These are phyloP conservation scores for Colletotrichum aenigma DNA, from an alignment of 2,329 filamentous ascomycete genomes.

Conservation along the genomic window DNA sequence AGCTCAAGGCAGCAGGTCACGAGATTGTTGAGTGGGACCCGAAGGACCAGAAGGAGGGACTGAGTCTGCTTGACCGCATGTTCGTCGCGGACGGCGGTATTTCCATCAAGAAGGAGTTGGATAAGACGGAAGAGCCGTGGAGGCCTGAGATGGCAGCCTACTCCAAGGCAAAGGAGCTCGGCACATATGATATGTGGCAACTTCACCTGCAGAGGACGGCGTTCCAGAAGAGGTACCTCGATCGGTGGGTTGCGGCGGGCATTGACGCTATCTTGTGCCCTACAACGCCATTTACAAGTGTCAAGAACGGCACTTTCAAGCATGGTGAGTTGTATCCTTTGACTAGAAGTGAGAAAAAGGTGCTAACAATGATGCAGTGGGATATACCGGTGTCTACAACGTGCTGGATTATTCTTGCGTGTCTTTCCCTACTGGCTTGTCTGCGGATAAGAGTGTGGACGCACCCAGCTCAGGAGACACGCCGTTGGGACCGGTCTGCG, in stretches of 20 bases:
- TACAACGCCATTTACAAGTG: constrained; percentile 47
- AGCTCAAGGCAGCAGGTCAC: constrained; percentile 50
- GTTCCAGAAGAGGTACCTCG: constrained; percentile 50
- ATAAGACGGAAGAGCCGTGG: constrained; percentile 46
- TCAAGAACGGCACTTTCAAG: constrained; percentile 46
- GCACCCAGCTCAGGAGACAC: constrained; percentile 27
- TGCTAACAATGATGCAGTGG: constrained; percentile 35
- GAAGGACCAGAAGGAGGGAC: constrained; percentile 42
- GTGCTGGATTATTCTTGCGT: constrained; percentile 52
- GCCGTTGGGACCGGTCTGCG: constrained; percentile 40
- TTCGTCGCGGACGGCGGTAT: constrained; percentile 52
- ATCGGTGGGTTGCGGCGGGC: constrained; percentile 48
- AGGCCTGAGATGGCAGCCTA: constrained; percentile 40
- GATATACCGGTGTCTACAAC: constrained; percentile 55
- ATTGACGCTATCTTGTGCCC: constrained; percentile 70
- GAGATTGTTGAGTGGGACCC: constrained; percentile 57
- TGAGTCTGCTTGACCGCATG: constrained; percentile 44
- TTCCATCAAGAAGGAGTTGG: constrained; percentile 42
- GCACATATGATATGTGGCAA: constrained; percentile 51
- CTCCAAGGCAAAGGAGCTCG: constrained; percentile 37
- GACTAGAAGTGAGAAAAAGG: background rate
- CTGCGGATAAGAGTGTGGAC: constrained; percentile 45
- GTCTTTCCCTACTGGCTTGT: constrained; percentile 49
- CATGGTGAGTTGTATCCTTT: constrained; percentile 37
- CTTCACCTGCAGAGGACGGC: constrained; percentile 48